Base-by-base conservation (phyloP, 306 rosid genomes). In the Spatholobus suberectus region DNA sequence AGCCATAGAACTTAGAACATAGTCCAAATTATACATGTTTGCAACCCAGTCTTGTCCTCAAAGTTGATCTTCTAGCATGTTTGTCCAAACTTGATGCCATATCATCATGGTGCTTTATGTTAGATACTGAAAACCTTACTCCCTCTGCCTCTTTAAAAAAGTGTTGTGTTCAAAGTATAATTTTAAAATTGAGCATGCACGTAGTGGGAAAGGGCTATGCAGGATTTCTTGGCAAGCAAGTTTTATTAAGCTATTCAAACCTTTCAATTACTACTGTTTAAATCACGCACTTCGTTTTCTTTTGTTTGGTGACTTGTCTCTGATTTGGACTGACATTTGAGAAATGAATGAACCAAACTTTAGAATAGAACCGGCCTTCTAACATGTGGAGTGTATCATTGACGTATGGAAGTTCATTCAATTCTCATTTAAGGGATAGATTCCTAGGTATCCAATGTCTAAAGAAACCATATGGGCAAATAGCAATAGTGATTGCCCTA, bases 321-420 rank as follows among this genome's bases (percentile, higher is more conserved):
- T 79, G 84, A 67, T 73, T 40, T 74, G 84, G 87, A 84, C 77
- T 43, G 75, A 6, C 32, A 75, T 59, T 67, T 75, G 85, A 67
- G 73, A 69, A 80, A 43, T 68, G 75, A 80, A 75, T 58, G 88
- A 68, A 85, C 83, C 84, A 57, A 62, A 82, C 21, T 73, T 73
- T 34, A 65, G 71, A 65, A 29, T 3, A 66, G 14, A 44, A 86
- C 24, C 26, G 1, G 61, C 40, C 63, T 78, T 54, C 14, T 51
- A 54, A 26, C 79, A 82, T 61, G 84, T 75, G 87, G 69, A 68
- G 38, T 70, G 77, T 72, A 38, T 8, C 81, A 63, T 77, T 54
- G 83, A 83, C 43, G 4, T 26, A 72, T 76, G 78, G 37, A 44
- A 71, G 5, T 69, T 62, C 58, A 61, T 75, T 86, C 52, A 73